Evolutionary conservation across 1,139 yeast genomes (phyloP), one percentile per base, ranked within the genome.

Genomic region (Debaryomyces sp.): DNA sequence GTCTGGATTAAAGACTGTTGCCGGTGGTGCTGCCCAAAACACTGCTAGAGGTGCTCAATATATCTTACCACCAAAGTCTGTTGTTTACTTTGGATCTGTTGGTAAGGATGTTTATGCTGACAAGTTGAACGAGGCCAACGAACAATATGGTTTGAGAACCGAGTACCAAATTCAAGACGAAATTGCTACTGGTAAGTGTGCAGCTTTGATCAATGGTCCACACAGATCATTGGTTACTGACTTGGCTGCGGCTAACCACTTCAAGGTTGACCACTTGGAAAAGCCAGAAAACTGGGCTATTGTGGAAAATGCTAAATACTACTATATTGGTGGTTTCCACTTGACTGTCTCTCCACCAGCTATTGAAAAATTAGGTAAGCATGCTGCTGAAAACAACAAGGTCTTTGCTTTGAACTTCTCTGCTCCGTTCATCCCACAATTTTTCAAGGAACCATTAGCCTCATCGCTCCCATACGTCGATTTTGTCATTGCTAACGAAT

Each of bases 21-120:
- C 99, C 53, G 99, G 99, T 60, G 99, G 99, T 68, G 99, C 99
- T 60, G 99, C 98, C 52, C 99, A 94, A 77, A 94, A 94, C 77
- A 86, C 99, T 55, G 97, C 99, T 51, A 85, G 99, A 76, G 99
- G 97, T 65, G 98, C 98, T 47, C 97, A 94, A 67, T 92, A 90
- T 75, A 74, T 90, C 55, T 79, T 95, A 50, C 97, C 98, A 51
- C 73, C 78, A 43, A 71, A 84, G 61, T 85, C 95, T 29, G 99
- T 94, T 46, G 88, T 87, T 47, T 94, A 95, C 79, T 91, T 94
- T 65, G 99, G 99, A 47, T 86, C 96, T 48, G 99, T 92, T 55
- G 99, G 99, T 64, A 81, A 88, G 60, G 99, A 94, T 72, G 81
- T 86, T 61, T 94, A 86, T 73, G 85, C 95, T 49, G 91, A 87